Conservation (phyloP, 1,139 yeast species). For the Zygotorulaspora mrakii region DNA sequence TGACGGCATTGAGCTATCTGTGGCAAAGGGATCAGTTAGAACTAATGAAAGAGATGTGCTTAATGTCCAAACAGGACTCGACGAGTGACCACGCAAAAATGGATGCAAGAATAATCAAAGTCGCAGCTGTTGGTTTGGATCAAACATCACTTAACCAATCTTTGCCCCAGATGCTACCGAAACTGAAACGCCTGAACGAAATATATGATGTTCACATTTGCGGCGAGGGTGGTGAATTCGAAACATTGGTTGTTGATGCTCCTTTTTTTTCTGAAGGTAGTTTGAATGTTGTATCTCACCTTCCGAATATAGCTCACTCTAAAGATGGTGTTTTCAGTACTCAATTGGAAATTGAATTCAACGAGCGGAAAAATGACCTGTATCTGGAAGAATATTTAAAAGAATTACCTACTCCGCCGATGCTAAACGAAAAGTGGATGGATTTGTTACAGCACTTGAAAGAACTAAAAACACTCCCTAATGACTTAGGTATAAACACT, state of each 20-base stretch:
- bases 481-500: not conserved
- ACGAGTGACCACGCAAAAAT: constrained; percentile 41
- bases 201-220: constrained; percentile 85
- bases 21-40: constrained; percentile 88
- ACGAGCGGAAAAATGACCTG: constrained; percentile 37
- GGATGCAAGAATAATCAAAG: constrained; percentile 85
- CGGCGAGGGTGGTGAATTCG: constrained; percentile 99
- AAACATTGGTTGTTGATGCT: constrained; percentile 84
- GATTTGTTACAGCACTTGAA: constrained; percentile 33
- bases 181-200: constrained; percentile 53
- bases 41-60: constrained; percentile 78
- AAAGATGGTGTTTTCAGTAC: constrained; percentile 67
- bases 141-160: constrained; percentile 64
- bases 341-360: constrained; percentile 40
- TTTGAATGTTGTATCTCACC: constrained; percentile 43
- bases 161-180: constrained; percentile 58
- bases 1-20: constrained; percentile 67
- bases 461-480: too few relatives aligned
- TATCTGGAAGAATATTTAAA: constrained; percentile 30
- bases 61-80: constrained; percentile 25
- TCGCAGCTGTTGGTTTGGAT: constrained; percentile 84
- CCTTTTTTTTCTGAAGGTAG: constrained; percentile 64
- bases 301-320: constrained; percentile 46
- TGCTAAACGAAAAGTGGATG: constrained; percentile 50
- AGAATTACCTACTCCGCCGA: constrained; percentile 42